A percentile compares a stretch with the other conserved stretches of the same genome.
Evolutionary conservation across 805 yeast genomes (phyloP).

Genomic region (Metschnikowia amazonensis): DNA sequence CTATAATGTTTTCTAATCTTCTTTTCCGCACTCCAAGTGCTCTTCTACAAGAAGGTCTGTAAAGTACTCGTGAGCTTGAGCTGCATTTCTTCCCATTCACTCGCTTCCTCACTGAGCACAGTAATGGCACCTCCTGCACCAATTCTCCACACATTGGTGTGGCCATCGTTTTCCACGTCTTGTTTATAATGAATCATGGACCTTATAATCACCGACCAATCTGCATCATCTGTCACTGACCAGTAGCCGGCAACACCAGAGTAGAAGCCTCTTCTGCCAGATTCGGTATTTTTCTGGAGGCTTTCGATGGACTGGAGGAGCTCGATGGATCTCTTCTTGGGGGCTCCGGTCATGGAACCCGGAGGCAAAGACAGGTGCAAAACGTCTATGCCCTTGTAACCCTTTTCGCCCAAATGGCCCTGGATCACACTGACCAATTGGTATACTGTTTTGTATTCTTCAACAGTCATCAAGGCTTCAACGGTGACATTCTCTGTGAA

Average conservation of each 20-base stretch:
- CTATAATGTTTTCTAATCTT: too few species aligned
- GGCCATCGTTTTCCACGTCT: conserved; percentile 35
- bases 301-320: conserved; percentile 60
- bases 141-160: conserved; percentile 58
- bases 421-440: conserved; percentile 88
- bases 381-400: conserved; percentile 71
- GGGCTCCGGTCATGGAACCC: conserved; percentile 99
- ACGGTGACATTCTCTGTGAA: conserved; percentile 65
- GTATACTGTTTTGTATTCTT: conserved; percentile 86
- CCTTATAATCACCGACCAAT: conserved; percentile 94
- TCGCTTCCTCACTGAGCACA: conserved; percentile 73
- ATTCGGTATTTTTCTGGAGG: conserved; percentile 29
- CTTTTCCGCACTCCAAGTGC: too few species aligned
- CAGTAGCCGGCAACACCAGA: conserved; percentile 96
- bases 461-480: conserved; percentile 80
- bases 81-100: conserved; percentile 90
- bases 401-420: conserved; percentile 46
- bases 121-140: conserved; percentile 99
- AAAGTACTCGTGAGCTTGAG: conserved; percentile 76
- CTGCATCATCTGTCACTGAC: conserved; percentile 82
- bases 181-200: conserved; percentile 66
- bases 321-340: conserved; percentile 89
- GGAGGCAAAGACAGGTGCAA: conserved; percentile 84
- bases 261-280: conserved; percentile 73
- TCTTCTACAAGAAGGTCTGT: conserved; percentile 52